These are phyloP conservation scores for Flueggea neowawraea DNA, from an alignment of 441 rosid species.

Conservation along the genomic window DNA sequence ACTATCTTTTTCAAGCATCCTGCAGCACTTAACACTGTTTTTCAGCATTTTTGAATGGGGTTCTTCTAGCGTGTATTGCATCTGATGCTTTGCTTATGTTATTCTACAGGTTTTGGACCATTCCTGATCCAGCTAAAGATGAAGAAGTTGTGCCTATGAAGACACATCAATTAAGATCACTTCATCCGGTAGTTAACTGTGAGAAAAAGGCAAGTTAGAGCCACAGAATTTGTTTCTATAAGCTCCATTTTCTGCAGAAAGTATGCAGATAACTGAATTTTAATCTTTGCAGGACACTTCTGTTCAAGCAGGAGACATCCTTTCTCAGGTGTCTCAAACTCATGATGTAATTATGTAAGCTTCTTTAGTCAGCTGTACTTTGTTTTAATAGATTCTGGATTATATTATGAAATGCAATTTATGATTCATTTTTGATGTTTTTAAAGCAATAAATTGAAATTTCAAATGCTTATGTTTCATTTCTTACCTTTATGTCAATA, in stretches of 20 bases:
- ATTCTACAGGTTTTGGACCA: slow-evolving; percentile 53
- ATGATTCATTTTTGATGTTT: not conserved
- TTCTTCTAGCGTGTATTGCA: not conserved
- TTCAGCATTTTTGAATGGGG: not conserved
- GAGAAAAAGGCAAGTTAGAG: slow-evolving; percentile 58
- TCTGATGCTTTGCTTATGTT: slow-evolving; percentile 12
- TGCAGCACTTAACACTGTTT: too few species aligned
- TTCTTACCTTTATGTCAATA: slow-evolving; percentile 11
- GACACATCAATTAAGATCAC: slow-evolving; percentile 30
- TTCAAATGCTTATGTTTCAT: slow-evolving; percentile 5
- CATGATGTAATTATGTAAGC: slow-evolving; percentile 80
- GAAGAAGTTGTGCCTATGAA: slow-evolving; percentile 28
- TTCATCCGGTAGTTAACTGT: slow-evolving; percentile 56
- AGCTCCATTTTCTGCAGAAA: slow-evolving; percentile 5
- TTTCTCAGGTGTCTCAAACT: slow-evolving; percentile 85
- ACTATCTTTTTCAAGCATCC: too few species aligned
- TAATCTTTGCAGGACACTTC: slow-evolving; percentile 37
- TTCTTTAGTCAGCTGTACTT: slow-evolving; percentile 11
- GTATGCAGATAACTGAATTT: slow-evolving; percentile 11
- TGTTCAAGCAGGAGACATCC: slow-evolving; percentile 55
- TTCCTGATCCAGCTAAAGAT: slow-evolving; percentile 40
- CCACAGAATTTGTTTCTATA: slow-evolving; percentile 2
- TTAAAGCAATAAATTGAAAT: slow-evolving; percentile 1
- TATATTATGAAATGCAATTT: not conserved
- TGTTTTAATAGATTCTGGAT: slow-evolving; percentile 3